Conservation (phyloP, 2,329 filamentous ascomycete genomes). For the Penicillium sp. region DNA sequence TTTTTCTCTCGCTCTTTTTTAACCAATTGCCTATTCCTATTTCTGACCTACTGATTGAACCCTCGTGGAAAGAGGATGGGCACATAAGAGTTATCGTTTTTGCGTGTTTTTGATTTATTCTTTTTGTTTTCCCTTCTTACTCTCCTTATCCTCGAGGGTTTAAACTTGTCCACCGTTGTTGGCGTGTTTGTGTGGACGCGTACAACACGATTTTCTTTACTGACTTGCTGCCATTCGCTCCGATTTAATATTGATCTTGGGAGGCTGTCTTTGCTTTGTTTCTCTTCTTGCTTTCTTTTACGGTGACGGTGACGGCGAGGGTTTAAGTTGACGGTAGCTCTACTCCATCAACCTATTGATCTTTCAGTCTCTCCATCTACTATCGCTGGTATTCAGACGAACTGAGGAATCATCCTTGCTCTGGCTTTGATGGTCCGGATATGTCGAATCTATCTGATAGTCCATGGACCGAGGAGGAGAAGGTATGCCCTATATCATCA, state of each 20-base stretch:
- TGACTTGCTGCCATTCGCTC: slow-evolving; percentile 17
- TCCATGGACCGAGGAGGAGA: slow-evolving; percentile 54
- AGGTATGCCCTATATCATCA: slow-evolving; percentile 39
- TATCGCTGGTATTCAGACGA: background rate
- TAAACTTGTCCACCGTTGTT: background rate
- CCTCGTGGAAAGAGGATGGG: slow-evolving; percentile 24
- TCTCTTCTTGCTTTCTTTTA: slow-evolving; percentile 1
- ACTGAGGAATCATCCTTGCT: background rate
- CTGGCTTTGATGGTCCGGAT: slow-evolving; percentile 47
- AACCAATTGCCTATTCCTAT: background rate
- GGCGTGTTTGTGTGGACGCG: slow-evolving; percentile 15
- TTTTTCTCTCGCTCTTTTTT: background rate
- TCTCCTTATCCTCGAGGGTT: slow-evolving; percentile 16
- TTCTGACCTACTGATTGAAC: slow-evolving; percentile 1
- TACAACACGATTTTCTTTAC: slow-evolving; percentile 17
- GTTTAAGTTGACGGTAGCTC: background rate
- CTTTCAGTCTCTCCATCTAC: background rate
- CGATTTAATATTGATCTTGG: slow-evolving; percentile 17
- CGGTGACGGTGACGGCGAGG: background rate
- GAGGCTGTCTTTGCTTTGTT: slow-evolving; percentile 21
- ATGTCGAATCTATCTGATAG: slow-evolving; percentile 53
- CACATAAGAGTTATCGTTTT: slow-evolving; percentile 21
- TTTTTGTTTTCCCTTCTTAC: slow-evolving; percentile 16
- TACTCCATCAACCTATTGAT: background rate
- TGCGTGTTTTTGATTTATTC: slow-evolving; percentile 19